Base-by-base conservation (phyloP, 2,329 filamentous ascomycete genomes). In the Trichoderma aggressivum region DNA sequence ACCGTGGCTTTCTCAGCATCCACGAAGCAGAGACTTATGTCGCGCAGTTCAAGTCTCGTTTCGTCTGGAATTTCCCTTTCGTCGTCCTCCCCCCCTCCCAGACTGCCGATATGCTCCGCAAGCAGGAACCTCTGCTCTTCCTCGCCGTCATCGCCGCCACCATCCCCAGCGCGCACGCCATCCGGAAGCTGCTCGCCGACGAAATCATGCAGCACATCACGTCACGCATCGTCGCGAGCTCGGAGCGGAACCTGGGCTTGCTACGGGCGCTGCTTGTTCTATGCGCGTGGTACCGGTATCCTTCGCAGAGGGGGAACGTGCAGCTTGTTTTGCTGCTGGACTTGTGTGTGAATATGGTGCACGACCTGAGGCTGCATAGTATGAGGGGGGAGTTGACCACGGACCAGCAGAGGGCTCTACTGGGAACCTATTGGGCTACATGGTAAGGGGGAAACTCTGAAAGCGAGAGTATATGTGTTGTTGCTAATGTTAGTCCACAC, bases 141-240 rank as follows among this genome's bases (percentile, higher is more conserved):
- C 71, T 72, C 24, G 53, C 67, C 60, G 56, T 72, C 30, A 36
- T 71, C 24, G 21, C 71, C 16, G 67, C 67, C n/a, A 32, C 61
- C 21, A 26, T 72, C 6, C 30, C 67, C 50, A 60, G 56, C 34
- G 71, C 53, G 3, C 67, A 72, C 14, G 53, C 50, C 18, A 32
- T 72, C 21, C 71, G 67, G 10, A 70, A 66, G 34, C 50, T 53
- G 1, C 34, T 72, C n/a, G 59, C 59, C 2, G 67, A 70, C 10
- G 71, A 72, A 43, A 66, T 70, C 21, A 72, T 72, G 71, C 58
- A 65, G 16, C 67, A 72, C 55, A 43, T 71, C 16, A 72, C 71
- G 14, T 70, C 71, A 10, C 70, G 71, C 21, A 36, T 72, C 18
- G 58, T 72, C 7, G 71, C 68, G 7, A 32, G 71, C 18, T 72